Percentiles rank a stretch among this genome's conserved stretches.
Conservation (phyloP, 768 basidiomycete species). For the Kwoniella pini region DNA sequence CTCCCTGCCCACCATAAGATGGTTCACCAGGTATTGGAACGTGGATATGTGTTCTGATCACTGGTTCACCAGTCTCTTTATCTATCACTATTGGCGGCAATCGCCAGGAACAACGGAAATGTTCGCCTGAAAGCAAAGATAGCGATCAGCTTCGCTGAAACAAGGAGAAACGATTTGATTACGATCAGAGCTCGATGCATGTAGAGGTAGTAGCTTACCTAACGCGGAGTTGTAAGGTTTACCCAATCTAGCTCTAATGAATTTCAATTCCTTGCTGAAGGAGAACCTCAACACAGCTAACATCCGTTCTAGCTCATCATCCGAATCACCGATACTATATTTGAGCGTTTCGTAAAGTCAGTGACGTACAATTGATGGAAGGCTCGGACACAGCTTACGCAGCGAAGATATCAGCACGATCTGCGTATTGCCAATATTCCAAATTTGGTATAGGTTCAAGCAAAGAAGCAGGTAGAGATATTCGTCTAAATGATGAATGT, state of each 20-base stretch:
- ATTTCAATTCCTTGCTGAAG: slow-evolving; percentile 93
- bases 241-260: slow-evolving; percentile 84
- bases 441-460: slow-evolving; percentile 93
- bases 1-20: slow-evolving; percentile 47
- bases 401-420: slow-evolving; percentile 86
- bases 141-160: neutral
- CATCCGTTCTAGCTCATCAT: slow-evolving; percentile 92
- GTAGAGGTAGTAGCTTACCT: too few species aligned
- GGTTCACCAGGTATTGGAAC: slow-evolving; percentile 48
- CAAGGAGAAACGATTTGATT: too few species aligned
- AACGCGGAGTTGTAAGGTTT: slow-evolving; percentile 66
- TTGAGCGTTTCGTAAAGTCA: neutral
- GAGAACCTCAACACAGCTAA: slow-evolving; percentile 83
- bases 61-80: slow-evolving; percentile 49
- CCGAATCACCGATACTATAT: slow-evolving; percentile 81
- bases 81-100: slow-evolving; percentile 52
- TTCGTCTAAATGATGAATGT: slow-evolving; percentile 62
- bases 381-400: slow-evolving; percentile 63
- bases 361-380: neutral
- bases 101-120: slow-evolving; percentile 56
- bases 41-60: slow-evolving; percentile 53
- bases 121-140: slow-evolving; percentile 48
- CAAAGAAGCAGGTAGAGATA: slow-evolving; percentile 88
- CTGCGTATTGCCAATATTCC: slow-evolving; percentile 93
- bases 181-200: too few species aligned